Conservation (phyloP, 306 rosid genomes). For the Boehmeria nivea region DNA sequence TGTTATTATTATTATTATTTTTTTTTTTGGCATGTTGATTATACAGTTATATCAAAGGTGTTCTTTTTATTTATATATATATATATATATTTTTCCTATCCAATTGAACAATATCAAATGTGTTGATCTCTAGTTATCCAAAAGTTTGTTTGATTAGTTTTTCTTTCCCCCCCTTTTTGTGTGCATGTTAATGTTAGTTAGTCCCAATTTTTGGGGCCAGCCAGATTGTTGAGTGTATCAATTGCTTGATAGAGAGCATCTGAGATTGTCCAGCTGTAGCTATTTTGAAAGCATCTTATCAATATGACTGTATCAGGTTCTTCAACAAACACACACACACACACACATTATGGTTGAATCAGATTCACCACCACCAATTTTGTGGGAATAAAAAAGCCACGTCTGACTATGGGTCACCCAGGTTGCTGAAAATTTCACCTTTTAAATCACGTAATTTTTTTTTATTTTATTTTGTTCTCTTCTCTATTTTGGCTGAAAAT, state of each 20-base stretch:
- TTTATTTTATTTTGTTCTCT: no score
- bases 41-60: no score
- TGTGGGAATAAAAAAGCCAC: no score
- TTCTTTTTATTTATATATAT: no score
- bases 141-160: background rate
- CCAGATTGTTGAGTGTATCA: background rate
- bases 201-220: background rate
- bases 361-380: background rate
- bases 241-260: background rate
- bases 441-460: background rate
- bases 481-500: no score
- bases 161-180: background rate
- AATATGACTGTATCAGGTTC: background rate
- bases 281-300: slow-evolving; percentile 9
- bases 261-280: background rate
- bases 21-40: no score
- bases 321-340: no score
- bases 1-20: no score
- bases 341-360: no score
- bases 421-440: background rate
- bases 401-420: no score
- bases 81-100: no score
- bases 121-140: background rate
- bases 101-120: slow-evolving; percentile 1
- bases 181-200: background rate